Percentiles rank a stretch among this genome's conserved stretches.
These are phyloP conservation scores for Lachancea sp. DNA, from an alignment of 805 yeast genomes.

Conservation along the genomic window DNA sequence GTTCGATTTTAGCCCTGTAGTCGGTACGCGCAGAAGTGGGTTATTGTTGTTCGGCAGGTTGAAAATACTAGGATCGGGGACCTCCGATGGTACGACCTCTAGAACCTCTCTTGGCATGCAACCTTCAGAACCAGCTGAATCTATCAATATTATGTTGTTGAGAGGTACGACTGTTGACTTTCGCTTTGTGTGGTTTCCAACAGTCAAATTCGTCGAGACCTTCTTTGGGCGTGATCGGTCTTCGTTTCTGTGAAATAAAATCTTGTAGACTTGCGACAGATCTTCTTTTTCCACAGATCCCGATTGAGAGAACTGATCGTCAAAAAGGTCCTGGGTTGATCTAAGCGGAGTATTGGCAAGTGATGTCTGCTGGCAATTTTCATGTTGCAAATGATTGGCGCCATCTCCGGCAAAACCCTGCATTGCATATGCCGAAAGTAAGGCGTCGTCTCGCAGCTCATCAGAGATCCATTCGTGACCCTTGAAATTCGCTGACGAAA, in stretches of 20 bases:
- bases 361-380: not conserved
- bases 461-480: conserved; percentile 66
- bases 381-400: not conserved
- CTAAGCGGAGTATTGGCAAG: not conserved
- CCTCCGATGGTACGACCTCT: conserved; percentile 15
- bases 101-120: conserved; percentile 10
- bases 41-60: conserved; percentile 9
- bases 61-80: conserved; percentile 16
- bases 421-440: conserved; percentile 66
- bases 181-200: not conserved
- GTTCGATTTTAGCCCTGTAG: conserved; percentile 54
- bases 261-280: conserved; percentile 21
- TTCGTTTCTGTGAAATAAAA: conserved; percentile 44
- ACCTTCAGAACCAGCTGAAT: conserved; percentile 10
- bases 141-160: conserved; percentile 16
- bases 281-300: not conserved
- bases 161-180: conserved; percentile 7
- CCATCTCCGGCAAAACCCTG: conserved; percentile 17
- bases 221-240: conserved; percentile 26
- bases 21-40: conserved; percentile 41
- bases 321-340: not conserved
- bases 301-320: not conserved
- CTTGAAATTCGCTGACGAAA: conserved; percentile 13
- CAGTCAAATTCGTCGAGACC: not conserved
- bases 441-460: conserved; percentile 65